Evolutionary conservation across 2,329 filamentous ascomycete genomes (phyloP), one percentile per base, ranked within the genome.

Genomic region (Aschersonia sp.): DNA sequence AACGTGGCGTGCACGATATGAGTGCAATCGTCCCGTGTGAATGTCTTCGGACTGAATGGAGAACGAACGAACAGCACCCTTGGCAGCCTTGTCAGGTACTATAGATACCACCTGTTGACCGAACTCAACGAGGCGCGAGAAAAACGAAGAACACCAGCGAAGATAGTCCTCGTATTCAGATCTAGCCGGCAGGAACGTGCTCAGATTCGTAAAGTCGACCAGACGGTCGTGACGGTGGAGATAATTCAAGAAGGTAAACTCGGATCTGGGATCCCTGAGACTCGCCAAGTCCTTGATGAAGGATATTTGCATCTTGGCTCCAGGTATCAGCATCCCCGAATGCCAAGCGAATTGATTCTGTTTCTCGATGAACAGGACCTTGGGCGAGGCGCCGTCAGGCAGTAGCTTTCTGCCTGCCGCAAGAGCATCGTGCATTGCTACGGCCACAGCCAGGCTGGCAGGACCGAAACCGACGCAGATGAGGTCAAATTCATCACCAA

Each of bases 241-340:
- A 63, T 97, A 97, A 67, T 96, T 96, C 60, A 95, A 71, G 67
- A 96, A 97, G 11, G 90, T 97, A 65, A 97, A 97, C 58, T 88
- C 77, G 54, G 86, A 94, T 53, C 84, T 79, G 6, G 90, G 90
- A 61, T 97, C 82, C 49, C 90, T 78, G 55, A 95, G 73, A 4
- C 87, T 92, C 4, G 90, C 90, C 63, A 97, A 78, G 61, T 97
- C 90, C 69, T 97, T 97, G 68, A 97, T 76, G 69, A 95, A 97
- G 8, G 87, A 94, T 56, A 97, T 97, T 63, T 97, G 90, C 90
- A 97, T 97, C 68, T 85, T 88, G 46, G 89, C 86, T 5, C 88
- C 89, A 0, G 88, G 87, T 4, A 97, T 76, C 50, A 96, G 79
- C 90, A 97, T 97, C 50, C 90, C 90, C 0, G 87, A 81, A 64